Evolutionary conservation across 371 early-diverging fungal genomes (phyloP), one percentile per base, ranked within the genome.

Genomic region (Modicella reniformis): DNA sequence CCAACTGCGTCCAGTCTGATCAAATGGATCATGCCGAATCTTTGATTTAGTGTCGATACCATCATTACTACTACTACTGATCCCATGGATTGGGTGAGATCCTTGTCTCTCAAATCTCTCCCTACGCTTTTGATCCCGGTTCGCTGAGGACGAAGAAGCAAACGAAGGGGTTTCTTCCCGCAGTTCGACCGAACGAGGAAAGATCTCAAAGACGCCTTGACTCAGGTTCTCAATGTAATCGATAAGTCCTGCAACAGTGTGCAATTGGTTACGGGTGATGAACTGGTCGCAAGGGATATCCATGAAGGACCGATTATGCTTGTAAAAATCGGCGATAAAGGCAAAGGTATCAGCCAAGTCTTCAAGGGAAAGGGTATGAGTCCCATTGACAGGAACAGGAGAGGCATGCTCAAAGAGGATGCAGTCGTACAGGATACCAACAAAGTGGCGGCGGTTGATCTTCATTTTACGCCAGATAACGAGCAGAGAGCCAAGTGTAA

Each of bases 281-380:
- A 75, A 75, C 30, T 75, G 75, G 44, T 75, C 75, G 51, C 70
- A 70, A 2, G 75, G 75, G 3, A 75, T 58, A 34, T 75, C 71
- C 70, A 75, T 70, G 7, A 66, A 34, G 5, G 59, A 23, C 4
- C 75, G 64, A 30, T 70, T 66, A 50, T 70, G 75, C 61, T 75
- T 75, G 51, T 75, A 75, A 62, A 75, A 75, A 28, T 70, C 75
- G 23, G 63, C 71, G 9, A 70, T 55, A 48, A 75, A 75, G 13
- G 71, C 66, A 54, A 75, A 75, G 0, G 71, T 67, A 25, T 75
- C 75, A 12, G 75, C 75, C 2, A 75, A 63, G 49, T 75, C 75
- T 19, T 66, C 67, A 8, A 75, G 55, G 3, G 75, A 57, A 28
- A 75, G 70, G 3, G 30, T 55, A 23, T 66, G 51, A 17, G 28